Conservation (phyloP, 495 filamentous ascomycete genomes). For the Penicillium herquei region DNA sequence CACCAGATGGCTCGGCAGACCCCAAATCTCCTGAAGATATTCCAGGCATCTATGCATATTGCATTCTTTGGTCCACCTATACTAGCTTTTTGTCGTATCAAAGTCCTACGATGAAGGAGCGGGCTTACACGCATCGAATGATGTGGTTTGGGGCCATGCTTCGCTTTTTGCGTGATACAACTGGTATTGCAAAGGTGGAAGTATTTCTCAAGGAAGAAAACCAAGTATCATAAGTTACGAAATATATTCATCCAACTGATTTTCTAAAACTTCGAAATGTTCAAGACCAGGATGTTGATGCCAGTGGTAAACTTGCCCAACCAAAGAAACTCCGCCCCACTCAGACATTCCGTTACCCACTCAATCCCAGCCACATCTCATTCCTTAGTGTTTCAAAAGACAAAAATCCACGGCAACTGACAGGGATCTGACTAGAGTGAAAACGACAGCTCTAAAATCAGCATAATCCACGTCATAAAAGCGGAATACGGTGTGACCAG, state of each 20-base stretch:
- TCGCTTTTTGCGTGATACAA: conserved; percentile 7
- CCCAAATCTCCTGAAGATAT: conserved; percentile 2
- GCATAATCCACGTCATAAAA: too few species aligned
- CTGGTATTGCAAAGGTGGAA: conserved; percentile 13
- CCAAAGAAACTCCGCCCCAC: too few species aligned
- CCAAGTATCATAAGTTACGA: background rate
- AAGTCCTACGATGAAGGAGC: background rate
- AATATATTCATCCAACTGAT: background rate
- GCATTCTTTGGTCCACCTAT: conserved; percentile 8
- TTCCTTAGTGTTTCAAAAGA: too few species aligned
- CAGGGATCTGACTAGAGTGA: too few species aligned
- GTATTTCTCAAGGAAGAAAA: background rate
- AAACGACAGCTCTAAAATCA: too few species aligned
- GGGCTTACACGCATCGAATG: background rate
- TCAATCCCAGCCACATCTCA: too few species aligned
- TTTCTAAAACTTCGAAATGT: background rate
- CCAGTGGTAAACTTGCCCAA: too few species aligned
- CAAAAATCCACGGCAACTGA: too few species aligned
- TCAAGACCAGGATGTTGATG: too few species aligned
- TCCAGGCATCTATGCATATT: conserved; percentile 9
- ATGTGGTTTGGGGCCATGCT: conserved; percentile 10
- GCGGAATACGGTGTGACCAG: too few species aligned
- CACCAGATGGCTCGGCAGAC: conserved; percentile 2
- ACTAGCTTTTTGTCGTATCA: conserved; percentile 2
- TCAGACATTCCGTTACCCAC: too few species aligned